Evolutionary conservation across 2,329 filamentous ascomycete genomes (phyloP).

Genomic region (Ceratocystis papillata): DNA sequence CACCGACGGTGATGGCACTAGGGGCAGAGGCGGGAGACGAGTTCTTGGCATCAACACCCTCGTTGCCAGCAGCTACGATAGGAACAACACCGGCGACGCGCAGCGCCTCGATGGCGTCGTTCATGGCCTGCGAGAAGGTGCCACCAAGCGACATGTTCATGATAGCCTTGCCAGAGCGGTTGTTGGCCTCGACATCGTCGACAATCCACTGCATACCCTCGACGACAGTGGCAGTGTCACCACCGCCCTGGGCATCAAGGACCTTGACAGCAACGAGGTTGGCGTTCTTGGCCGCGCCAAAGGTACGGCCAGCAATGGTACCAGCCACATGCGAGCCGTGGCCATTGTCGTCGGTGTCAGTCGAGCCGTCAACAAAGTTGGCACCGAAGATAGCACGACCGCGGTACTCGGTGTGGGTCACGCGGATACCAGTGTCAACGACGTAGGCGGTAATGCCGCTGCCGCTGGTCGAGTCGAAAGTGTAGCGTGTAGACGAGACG

Average conservation of each 20-base stretch:
- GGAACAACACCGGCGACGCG: slow-evolving; percentile 43
- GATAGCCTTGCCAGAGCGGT: slow-evolving; percentile 43
- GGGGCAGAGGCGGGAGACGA: slow-evolving; percentile 45
- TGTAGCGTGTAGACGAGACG: slow-evolving; percentile 32
- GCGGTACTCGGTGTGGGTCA: slow-evolving; percentile 46
- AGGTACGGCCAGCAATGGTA: slow-evolving; percentile 49
- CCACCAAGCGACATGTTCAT: slow-evolving; percentile 56
- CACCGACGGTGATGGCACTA: slow-evolving; percentile 50
- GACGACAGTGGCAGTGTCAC: slow-evolving; percentile 38
- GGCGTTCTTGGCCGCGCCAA: slow-evolving; percentile 51
- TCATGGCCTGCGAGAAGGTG: slow-evolving; percentile 39
- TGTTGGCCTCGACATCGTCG: slow-evolving; percentile 36
- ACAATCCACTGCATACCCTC: slow-evolving; percentile 49
- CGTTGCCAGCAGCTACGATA: slow-evolving; percentile 52
- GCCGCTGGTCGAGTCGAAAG: slow-evolving; percentile 44
- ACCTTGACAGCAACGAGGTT: slow-evolving; percentile 51
- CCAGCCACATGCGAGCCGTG: slow-evolving; percentile 56
- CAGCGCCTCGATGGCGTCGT: slow-evolving; percentile 44
- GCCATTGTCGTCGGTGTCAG: slow-evolving; percentile 47
- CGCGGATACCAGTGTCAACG: slow-evolving; percentile 53
- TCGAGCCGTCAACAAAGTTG: slow-evolving; percentile 40
- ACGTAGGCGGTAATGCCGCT: slow-evolving; percentile 51
- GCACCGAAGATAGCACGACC: slow-evolving; percentile 44
- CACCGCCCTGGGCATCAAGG: slow-evolving; percentile 37
- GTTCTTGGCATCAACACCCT: slow-evolving; percentile 41